These are phyloP conservation scores for Setaria viridis DNA, from an alignment of 202 grass and related monocot genomes.

Conservation along the genomic window DNA sequence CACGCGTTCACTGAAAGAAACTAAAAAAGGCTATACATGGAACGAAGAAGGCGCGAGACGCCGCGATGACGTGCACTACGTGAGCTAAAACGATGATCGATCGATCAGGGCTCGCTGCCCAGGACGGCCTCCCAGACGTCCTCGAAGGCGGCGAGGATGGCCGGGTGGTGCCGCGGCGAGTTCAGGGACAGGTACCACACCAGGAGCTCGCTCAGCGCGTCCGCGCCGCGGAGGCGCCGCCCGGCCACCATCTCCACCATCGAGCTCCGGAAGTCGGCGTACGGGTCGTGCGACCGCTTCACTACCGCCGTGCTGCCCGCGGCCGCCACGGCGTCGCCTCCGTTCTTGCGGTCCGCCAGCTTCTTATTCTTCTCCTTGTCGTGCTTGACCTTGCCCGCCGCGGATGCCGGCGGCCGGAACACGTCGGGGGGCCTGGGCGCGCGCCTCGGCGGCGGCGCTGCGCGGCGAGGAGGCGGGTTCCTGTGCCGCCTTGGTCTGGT, in stretches of 20 bases:
- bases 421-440: conserved; percentile 19
- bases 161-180: conserved; percentile 57
- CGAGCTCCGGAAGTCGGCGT: conserved; percentile 73
- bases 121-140: conserved; percentile 66
- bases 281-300: conserved; percentile 68
- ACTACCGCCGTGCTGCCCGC: conserved; percentile 63
- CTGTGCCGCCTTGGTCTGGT: conserved; percentile 34
- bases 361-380: not conserved
- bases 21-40: conserved; percentile 8
- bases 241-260: conserved; percentile 83
- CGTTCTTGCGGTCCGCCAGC: not conserved
- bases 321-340: not conserved
- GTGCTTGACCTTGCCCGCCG: not conserved
- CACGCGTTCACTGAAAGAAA: not conserved
- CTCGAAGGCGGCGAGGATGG: conserved; percentile 75
- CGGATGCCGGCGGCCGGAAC: conserved; percentile 6
- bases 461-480: conserved; percentile 12
- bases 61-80: not conserved
- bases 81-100: not conserved
- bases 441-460: conserved; percentile 14
- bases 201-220: conserved; percentile 61
- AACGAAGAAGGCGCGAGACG: not conserved
- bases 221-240: conserved; percentile 42
- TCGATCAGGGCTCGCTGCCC: not conserved
- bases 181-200: conserved; percentile 69